These are phyloP conservation scores for Exophiala spinifera DNA, from an alignment of 2,329 filamentous ascomycete genomes.

Conservation along the genomic window DNA sequence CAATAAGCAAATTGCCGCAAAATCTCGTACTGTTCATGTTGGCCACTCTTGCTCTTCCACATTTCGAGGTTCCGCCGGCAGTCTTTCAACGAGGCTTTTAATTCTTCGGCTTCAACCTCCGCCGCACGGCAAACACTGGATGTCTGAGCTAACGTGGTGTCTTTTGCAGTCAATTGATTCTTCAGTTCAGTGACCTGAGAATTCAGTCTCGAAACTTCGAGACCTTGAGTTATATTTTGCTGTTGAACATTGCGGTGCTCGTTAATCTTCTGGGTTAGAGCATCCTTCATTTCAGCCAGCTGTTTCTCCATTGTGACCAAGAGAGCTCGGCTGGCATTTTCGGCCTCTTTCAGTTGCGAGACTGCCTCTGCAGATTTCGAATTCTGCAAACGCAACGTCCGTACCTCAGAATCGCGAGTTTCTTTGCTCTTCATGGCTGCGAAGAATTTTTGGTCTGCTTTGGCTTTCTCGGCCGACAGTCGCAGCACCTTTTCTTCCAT, in stretches of 20 bases:
- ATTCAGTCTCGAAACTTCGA: slow-evolving; percentile 61
- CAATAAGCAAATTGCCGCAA: slow-evolving; percentile 64
- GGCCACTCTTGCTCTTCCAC: slow-evolving; percentile 58
- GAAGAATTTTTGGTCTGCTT: slow-evolving; percentile 97
- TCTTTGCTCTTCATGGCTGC: slow-evolving; percentile 93
- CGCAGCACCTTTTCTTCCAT: slow-evolving; percentile 75
- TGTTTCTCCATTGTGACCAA: slow-evolving; percentile 89
- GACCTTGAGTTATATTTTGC: slow-evolving; percentile 65
- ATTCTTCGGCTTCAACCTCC: slow-evolving; percentile 71
- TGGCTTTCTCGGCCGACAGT: slow-evolving; percentile 82
- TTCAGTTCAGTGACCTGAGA: slow-evolving; percentile 75
- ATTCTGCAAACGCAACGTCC: slow-evolving; percentile 76
- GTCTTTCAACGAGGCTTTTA: slow-evolving; percentile 73
- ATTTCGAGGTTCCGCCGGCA: slow-evolving; percentile 77
- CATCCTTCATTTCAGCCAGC: slow-evolving; percentile 74
- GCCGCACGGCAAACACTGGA: slow-evolving; percentile 58
- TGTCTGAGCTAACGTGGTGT: slow-evolving; percentile 65
- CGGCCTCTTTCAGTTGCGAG: slow-evolving; percentile 84
- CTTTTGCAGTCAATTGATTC: slow-evolving; percentile 70
- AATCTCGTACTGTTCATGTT: slow-evolving; percentile 28
- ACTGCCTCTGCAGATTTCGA: slow-evolving; percentile 91
- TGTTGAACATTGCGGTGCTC: slow-evolving; percentile 76
- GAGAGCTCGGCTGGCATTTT: slow-evolving; percentile 70
- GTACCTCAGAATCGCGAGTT: slow-evolving; percentile 74
- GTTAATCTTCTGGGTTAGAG: slow-evolving; percentile 64